phyloP scores from a whole-genome alignment of 2,329 filamentous ascomycete species.

The Neofusicoccum sp. region DNA sequence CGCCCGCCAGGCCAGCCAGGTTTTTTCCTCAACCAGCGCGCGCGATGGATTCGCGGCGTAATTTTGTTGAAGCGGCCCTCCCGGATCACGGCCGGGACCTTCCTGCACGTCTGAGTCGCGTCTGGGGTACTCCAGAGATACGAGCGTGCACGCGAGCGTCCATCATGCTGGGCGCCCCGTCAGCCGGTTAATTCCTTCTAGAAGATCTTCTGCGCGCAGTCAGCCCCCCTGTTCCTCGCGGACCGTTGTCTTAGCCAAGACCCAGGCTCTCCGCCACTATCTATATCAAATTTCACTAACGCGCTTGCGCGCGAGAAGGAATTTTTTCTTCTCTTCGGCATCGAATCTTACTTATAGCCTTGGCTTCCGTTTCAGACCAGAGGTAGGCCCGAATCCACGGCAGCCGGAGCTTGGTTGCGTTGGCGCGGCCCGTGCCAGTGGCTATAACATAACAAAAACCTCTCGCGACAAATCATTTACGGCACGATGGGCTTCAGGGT shows the following conservation, averaged over 20 bases:
- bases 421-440: slow-evolving; percentile 4
- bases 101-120: background rate
- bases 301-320: too few relatives aligned
- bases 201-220: background rate
- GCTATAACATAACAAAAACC: slow-evolving; percentile 19
- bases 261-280: background rate
- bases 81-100: background rate
- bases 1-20: background rate
- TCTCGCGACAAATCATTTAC: slow-evolving; percentile 5
- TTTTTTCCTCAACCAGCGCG: background rate
- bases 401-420: background rate
- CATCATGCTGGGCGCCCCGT: background rate
- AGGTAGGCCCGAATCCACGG: background rate
- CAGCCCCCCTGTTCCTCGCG: background rate
- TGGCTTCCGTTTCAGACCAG: background rate
- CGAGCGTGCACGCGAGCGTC: background rate
- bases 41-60: background rate
- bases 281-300: background rate
- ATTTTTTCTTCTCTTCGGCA: too few relatives aligned
- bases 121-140: slow-evolving; percentile 15
- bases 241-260: background rate
- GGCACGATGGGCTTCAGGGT: background rate
- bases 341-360: background rate
- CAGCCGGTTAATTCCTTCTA: slow-evolving; percentile 3
- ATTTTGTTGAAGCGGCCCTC: background rate